Evolutionary conservation across 176 grass and related monocot species (phyloP).

Genomic region (Musa beccarii): DNA sequence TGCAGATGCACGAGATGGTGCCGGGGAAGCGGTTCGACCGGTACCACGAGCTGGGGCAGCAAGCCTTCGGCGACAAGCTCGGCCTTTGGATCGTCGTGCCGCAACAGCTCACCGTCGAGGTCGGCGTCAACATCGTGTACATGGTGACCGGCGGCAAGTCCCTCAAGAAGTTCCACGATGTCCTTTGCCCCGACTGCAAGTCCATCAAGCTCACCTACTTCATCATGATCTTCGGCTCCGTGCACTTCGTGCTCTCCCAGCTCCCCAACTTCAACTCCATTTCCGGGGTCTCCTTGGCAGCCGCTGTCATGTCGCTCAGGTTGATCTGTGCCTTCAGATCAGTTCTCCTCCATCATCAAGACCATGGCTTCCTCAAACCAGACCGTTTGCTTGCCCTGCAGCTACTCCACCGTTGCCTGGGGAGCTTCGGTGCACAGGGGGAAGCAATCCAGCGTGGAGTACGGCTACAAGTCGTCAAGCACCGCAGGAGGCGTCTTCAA

Average conservation of each 20-base stretch:
- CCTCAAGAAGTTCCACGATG: conserved; percentile 6
- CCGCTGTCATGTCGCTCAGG: neutral
- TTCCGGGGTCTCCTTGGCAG: neutral
- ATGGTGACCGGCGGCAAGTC: conserved; percentile 12
- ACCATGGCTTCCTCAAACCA: no score
- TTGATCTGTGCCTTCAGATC: neutral
- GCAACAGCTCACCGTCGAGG: neutral
- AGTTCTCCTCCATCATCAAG: neutral
- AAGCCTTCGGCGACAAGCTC: conserved; percentile 2
- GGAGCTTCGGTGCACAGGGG: neutral
- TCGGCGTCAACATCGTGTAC: conserved; percentile 8
- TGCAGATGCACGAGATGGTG: conserved; percentile 1
- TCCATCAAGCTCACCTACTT: neutral
- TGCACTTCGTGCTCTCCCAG: neutral
- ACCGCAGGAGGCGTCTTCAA: neutral
- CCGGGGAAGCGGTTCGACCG: conserved; percentile 5
- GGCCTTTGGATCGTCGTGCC: conserved; percentile 8
- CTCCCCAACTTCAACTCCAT: neutral
- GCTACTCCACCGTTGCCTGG: neutral
- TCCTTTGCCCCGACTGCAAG: neutral
- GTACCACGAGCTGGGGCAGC: conserved; percentile 7
- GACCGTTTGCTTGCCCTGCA: neutral
- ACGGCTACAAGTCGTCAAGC: neutral
- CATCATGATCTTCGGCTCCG: neutral
- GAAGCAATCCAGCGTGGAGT: neutral